Percentiles rank a stretch among this genome's conserved stretches.
phyloP scores from a whole-genome alignment of 768 basidiomycete species.

The Tulasnella sp. region DNA sequence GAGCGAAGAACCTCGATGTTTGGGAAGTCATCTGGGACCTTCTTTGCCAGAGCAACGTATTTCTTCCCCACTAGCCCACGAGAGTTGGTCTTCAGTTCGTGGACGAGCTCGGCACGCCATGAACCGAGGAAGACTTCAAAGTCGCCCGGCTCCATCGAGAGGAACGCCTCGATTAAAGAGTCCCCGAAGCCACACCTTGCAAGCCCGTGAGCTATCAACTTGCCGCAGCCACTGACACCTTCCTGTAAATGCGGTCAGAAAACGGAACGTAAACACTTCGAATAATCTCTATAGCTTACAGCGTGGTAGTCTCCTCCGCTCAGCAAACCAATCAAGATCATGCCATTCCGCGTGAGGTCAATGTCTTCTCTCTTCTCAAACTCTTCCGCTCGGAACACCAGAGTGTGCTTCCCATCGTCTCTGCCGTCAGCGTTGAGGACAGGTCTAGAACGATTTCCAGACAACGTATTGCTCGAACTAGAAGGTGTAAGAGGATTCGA shows the following conservation, averaged over 20 bases:
- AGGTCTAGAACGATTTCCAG: constrained; percentile 64
- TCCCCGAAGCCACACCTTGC: constrained; percentile 81
- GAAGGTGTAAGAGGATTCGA: not conserved
- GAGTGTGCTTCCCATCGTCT: constrained; percentile 67
- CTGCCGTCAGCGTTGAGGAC: constrained; percentile 62
- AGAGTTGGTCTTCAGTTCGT: constrained; percentile 68
- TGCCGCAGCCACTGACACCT: constrained; percentile 65
- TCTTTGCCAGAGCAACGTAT: constrained; percentile 58
- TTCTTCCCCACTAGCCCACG: constrained; percentile 62
- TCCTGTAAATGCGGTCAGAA: not conserved
- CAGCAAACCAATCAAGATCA: constrained; percentile 78
- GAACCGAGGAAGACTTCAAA: constrained; percentile 53
- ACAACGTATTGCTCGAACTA: constrained; percentile 67
- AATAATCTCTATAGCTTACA: constrained; percentile 35
- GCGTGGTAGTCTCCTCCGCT: constrained; percentile 89
- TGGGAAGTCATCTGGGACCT: constrained; percentile 66
- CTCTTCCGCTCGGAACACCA: constrained; percentile 42
- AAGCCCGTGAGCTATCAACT: constrained; percentile 68
- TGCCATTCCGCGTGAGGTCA: constrained; percentile 57
- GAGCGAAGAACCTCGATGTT: constrained; percentile 67
- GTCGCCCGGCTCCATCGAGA: constrained; percentile 44
- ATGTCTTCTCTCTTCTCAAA: constrained; percentile 49
- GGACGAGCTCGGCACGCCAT: constrained; percentile 61
- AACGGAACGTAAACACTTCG: constrained; percentile 29
- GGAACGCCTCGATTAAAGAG: constrained; percentile 57